phyloP scores from a whole-genome alignment of 2,329 filamentous ascomycete genomes.

The Exutisphaerella laricina region DNA sequence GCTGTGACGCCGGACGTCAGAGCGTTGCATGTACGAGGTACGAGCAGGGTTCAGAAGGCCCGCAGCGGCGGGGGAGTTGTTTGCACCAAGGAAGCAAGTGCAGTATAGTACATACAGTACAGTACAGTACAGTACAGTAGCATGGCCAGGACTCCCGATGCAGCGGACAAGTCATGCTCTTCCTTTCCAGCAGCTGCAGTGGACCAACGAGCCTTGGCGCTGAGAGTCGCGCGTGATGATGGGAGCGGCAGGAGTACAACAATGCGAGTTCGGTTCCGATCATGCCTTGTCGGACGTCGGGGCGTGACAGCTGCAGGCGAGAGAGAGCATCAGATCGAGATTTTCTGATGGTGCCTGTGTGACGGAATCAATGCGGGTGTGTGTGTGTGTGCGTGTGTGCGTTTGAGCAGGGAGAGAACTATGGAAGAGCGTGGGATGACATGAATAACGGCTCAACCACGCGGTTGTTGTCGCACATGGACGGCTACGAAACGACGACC shows the following conservation, averaged over 20 bases:
- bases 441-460: too few species aligned
- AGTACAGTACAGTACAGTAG: too few species aligned
- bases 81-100: conserved; percentile 1
- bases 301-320: conserved; percentile 13
- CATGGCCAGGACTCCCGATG: neutral
- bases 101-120: too few species aligned
- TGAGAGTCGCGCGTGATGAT: neutral
- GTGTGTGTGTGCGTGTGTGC: too few species aligned
- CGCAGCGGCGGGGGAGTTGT: conserved; percentile 1
- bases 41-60: too few species aligned
- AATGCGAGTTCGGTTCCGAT: neutral
- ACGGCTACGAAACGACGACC: neutral
- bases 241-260: too few species aligned
- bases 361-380: conserved; percentile 1
- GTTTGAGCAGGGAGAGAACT: neutral
- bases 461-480: neutral
- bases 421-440: neutral
- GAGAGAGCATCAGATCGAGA: neutral
- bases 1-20: neutral
- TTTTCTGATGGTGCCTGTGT: conserved; percentile 8
- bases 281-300: too few species aligned
- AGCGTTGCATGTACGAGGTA: conserved; percentile 1
- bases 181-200: conserved; percentile 2
- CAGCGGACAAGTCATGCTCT: neutral
- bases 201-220: neutral